Conservation (phyloP, 352 stramenopile genomes). For the Phytophthora cajani region DNA sequence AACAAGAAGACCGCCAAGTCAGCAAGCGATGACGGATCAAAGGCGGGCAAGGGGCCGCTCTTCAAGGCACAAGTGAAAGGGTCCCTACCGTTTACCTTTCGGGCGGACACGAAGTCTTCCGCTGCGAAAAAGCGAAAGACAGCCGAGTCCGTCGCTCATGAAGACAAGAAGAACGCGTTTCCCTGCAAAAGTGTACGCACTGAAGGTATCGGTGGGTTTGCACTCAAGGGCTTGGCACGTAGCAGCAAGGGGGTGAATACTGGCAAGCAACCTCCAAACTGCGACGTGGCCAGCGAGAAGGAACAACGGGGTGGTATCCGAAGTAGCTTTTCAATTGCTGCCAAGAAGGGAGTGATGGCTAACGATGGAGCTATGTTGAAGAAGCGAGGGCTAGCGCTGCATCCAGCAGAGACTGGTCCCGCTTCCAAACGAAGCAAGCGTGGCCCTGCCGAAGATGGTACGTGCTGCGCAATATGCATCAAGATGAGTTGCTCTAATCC, state of each 20-base stretch:
- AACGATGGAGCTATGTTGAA: slow-evolving; percentile 18
- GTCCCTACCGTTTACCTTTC: slow-evolving; percentile 23
- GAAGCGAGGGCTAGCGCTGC: slow-evolving; percentile 28
- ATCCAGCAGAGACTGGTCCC: slow-evolving; percentile 11
- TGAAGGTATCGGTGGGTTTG: slow-evolving; percentile 2
- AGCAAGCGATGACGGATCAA: slow-evolving; percentile 2
- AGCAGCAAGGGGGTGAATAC: slow-evolving; percentile 11
- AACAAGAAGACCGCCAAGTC: slow-evolving; percentile 12
- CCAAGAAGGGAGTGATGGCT: slow-evolving; percentile 7
- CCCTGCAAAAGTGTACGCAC: slow-evolving; percentile 22
- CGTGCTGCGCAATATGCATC: neutral
- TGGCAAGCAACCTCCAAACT: slow-evolving; percentile 7
- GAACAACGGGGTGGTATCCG: neutral
- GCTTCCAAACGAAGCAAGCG: slow-evolving; percentile 30
- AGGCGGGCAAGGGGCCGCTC: slow-evolving; percentile 4
- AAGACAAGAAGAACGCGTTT: slow-evolving; percentile 10
- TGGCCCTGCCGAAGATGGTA: slow-evolving; percentile 15
- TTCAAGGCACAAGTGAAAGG: slow-evolving; percentile 21
- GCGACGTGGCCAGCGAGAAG: neutral
- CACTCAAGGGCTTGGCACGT: slow-evolving; percentile 4
- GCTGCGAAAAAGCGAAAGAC: slow-evolving; percentile 38
- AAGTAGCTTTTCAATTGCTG: slow-evolving; percentile 3
- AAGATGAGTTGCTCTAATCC: slow-evolving; percentile 2
- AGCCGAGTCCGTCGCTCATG: neutral
- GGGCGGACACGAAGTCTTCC: slow-evolving; percentile 29